These are phyloP conservation scores for Lactifluus volemus DNA, from an alignment of 768 basidiomycete species.

Conservation along the genomic window DNA sequence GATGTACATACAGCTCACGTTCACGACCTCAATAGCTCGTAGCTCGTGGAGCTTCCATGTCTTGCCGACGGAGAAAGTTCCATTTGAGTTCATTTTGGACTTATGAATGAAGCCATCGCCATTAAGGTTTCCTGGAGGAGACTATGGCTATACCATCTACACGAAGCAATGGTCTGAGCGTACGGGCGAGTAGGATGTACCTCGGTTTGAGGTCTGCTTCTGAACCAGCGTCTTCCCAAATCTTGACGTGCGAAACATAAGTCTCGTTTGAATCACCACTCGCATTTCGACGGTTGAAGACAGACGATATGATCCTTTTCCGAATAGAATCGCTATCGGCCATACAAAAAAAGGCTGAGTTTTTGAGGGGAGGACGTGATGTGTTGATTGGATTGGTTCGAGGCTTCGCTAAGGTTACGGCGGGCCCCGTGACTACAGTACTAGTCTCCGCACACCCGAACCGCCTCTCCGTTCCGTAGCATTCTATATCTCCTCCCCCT, in stretches of 20 bases:
- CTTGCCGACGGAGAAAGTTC: slow-evolving; percentile 94
- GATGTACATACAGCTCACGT: slow-evolving; percentile 1
- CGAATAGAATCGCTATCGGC: slow-evolving; percentile 42
- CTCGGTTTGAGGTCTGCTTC: slow-evolving; percentile 75
- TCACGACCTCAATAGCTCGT: slow-evolving; percentile 64
- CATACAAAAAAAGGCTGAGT: slow-evolving; percentile 22
- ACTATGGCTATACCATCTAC: neutral
- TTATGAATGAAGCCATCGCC: slow-evolving; percentile 82
- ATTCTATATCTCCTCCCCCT: slow-evolving; percentile 75
- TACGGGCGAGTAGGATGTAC: slow-evolving; percentile 87
- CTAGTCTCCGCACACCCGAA: neutral
- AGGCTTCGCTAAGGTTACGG: neutral
- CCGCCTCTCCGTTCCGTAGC: slow-evolving; percentile 50
- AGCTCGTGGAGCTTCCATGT: slow-evolving; percentile 87
- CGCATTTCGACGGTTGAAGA: slow-evolving; percentile 68
- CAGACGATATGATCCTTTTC: slow-evolving; percentile 71
- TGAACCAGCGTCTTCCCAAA: slow-evolving; percentile 76
- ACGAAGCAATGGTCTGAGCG: slow-evolving; percentile 29
- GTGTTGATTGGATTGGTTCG: neutral
- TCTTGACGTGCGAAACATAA: slow-evolving; percentile 86
- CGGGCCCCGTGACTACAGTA: neutral
- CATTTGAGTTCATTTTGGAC: slow-evolving; percentile 91
- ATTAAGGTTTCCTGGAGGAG: slow-evolving; percentile 45
- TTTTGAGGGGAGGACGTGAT: neutral
- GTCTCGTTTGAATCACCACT: slow-evolving; percentile 60